phyloP scores from a whole-genome alignment of 2,329 filamentous ascomycete genomes.

The Harringtonia aguacate region DNA sequence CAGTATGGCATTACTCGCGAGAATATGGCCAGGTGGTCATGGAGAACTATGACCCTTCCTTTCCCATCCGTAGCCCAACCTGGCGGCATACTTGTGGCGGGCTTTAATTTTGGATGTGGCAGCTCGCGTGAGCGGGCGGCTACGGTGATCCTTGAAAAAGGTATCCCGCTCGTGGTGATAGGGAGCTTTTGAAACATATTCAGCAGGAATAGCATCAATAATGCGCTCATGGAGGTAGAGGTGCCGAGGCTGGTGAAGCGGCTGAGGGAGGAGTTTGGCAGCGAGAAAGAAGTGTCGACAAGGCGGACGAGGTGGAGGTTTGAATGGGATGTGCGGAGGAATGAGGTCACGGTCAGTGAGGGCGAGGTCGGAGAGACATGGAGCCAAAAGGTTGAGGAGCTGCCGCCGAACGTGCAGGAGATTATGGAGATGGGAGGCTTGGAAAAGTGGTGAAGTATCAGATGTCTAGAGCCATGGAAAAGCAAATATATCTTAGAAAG shows the following conservation, averaged over 20 bases:
- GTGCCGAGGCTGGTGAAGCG: slow-evolving; percentile 55
- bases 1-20: slow-evolving; percentile 69
- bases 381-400: slow-evolving; percentile 60
- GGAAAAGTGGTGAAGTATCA: slow-evolving; percentile 71
- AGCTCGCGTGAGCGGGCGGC: slow-evolving; percentile 75
- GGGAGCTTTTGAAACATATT: slow-evolving; percentile 83
- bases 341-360: slow-evolving; percentile 61
- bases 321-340: slow-evolving; percentile 67
- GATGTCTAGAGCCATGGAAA: too few species aligned
- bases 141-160: slow-evolving; percentile 71
- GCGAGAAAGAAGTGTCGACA: too few species aligned
- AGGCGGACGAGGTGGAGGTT: slow-evolving; percentile 74
- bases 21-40: slow-evolving; percentile 86
- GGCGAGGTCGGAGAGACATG: slow-evolving; percentile 52
- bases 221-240: slow-evolving; percentile 63
- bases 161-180: slow-evolving; percentile 69
- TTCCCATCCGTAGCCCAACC: slow-evolving; percentile 51
- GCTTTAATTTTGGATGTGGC: slow-evolving; percentile 76
- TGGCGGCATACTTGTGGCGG: slow-evolving; percentile 73
- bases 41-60: slow-evolving; percentile 80
- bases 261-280: slow-evolving; percentile 55
- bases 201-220: slow-evolving; percentile 41
- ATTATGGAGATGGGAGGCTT: slow-evolving; percentile 70
- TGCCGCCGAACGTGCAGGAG: slow-evolving; percentile 60
- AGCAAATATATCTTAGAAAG: too few species aligned